Evolutionary conservation across 2,329 filamentous ascomycete genomes (phyloP).

Genomic region (Delphinella strobiligena): DNA sequence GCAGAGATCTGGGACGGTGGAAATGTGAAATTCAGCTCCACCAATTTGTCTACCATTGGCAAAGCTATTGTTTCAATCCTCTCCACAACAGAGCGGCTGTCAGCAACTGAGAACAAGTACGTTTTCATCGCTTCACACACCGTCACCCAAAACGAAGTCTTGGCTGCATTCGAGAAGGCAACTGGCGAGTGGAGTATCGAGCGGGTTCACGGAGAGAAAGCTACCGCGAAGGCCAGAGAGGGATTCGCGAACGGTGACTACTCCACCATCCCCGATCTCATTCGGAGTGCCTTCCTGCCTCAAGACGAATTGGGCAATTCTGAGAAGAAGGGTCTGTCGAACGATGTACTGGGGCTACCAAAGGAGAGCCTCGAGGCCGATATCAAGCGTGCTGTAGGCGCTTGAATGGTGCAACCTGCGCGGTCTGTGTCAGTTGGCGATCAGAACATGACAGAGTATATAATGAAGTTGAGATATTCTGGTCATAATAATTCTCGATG

Average conservation of each 20-base stretch:
- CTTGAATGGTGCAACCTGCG: too few species aligned
- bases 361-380: slow-evolving; percentile 26
- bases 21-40: slow-evolving; percentile 38
- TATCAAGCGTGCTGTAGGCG: not conserved
- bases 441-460: too few species aligned
- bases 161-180: slow-evolving; percentile 40
- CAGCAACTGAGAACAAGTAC: slow-evolving; percentile 46
- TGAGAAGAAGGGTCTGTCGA: slow-evolving; percentile 22
- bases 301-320: slow-evolving; percentile 20
- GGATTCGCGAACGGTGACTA: slow-evolving; percentile 28
- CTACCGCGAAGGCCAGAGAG: slow-evolving; percentile 19
- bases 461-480: too few species aligned
- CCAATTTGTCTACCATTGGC: slow-evolving; percentile 40
- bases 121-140: slow-evolving; percentile 46
- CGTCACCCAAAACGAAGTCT: slow-evolving; percentile 45
- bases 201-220: slow-evolving; percentile 21
- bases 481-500: too few species aligned
- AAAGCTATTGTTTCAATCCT: slow-evolving; percentile 41
- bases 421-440: too few species aligned
- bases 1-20: slow-evolving; percentile 47
- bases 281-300: slow-evolving; percentile 19
- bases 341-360: slow-evolving; percentile 28
- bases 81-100: slow-evolving; percentile 24
- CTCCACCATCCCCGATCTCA: slow-evolving; percentile 17
- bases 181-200: slow-evolving; percentile 41